A percentile compares a stretch with the other conserved stretches of the same genome.
Evolutionary conservation across 768 basidiomycete genomes (phyloP).

Genomic region (Russula earlei): DNA sequence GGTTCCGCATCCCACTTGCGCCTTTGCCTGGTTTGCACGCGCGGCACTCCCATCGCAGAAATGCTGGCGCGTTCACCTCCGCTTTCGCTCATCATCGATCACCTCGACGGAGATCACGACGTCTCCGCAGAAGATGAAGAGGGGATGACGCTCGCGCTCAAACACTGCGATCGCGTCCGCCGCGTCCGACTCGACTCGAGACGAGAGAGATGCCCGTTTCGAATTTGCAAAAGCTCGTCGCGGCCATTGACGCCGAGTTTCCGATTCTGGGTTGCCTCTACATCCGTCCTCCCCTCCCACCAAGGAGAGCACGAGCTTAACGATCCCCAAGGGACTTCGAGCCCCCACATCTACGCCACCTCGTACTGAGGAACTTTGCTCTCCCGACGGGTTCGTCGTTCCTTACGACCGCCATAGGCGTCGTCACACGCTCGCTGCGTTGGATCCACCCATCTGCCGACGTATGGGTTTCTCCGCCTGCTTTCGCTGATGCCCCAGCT

Average conservation of each 20-base stretch:
- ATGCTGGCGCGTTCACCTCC: background rate
- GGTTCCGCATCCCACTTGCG: background rate
- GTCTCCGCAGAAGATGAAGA: background rate
- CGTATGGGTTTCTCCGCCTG: no score
- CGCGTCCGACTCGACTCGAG: background rate
- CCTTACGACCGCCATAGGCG: no score
- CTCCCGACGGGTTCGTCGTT: no score
- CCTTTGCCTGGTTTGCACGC: background rate
- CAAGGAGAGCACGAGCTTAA: no score
- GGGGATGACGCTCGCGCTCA: background rate
- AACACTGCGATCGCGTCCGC: background rate
- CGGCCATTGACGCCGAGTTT: background rate
- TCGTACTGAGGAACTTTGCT: no score
- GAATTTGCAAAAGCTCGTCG: background rate
- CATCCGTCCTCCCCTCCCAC: no score
- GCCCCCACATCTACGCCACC: no score
- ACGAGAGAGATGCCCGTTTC: background rate
- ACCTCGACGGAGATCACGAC: background rate
- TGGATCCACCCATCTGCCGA: no score
- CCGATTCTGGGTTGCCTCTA: background rate
- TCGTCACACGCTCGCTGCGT: no score
- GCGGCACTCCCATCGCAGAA: background rate
- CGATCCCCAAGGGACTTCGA: no score
- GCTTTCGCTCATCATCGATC: background rate
- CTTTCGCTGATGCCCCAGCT: no score